Percentiles rank a stretch among this genome's conserved stretches.
phyloP scores from a whole-genome alignment of 306 rosid genomes.

The Gleditsia sinensis region DNA sequence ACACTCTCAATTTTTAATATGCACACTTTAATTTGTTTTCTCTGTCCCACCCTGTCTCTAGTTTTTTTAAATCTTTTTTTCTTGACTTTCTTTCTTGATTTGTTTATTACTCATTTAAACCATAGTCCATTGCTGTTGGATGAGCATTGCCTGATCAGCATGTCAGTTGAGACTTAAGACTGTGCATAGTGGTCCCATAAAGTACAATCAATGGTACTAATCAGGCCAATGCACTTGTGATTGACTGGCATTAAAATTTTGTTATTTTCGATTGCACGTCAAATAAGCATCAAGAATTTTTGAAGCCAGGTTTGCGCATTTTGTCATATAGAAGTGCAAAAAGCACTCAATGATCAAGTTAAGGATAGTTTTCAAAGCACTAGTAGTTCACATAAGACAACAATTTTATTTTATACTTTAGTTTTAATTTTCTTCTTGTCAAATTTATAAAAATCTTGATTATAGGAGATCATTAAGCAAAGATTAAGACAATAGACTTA shows the following conservation, averaged over 20 bases:
- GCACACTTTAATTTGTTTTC: neutral
- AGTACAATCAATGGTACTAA: neutral
- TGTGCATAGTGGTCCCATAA: neutral
- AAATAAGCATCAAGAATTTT: conserved; percentile 62
- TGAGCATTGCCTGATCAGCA: neutral
- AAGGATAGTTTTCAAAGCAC: conserved; percentile 53
- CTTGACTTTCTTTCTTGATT: neutral
- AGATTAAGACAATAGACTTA: too few species aligned
- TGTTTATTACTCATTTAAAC: neutral
- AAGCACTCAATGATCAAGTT: conserved; percentile 43
- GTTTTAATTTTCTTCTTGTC: neutral
- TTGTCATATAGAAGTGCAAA: conserved; percentile 38
- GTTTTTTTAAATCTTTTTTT: neutral
- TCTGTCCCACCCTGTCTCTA: neutral
- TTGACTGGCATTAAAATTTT: neutral
- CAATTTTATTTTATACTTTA: conserved; percentile 26
- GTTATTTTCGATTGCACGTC: conserved; percentile 41
- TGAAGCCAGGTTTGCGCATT: conserved; percentile 70
- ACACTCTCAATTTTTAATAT: too few species aligned
- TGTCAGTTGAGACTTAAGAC: neutral
- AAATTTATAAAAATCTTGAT: neutral
- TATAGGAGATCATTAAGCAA: neutral
- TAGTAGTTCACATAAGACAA: conserved; percentile 43
- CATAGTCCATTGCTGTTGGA: neutral
- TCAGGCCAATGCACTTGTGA: neutral